Evolutionary conservation across 2,329 filamentous ascomycete genomes (phyloP), one percentile per base, ranked within the genome.

Genomic region (Monilinia vaccinii-corymbosi): DNA sequence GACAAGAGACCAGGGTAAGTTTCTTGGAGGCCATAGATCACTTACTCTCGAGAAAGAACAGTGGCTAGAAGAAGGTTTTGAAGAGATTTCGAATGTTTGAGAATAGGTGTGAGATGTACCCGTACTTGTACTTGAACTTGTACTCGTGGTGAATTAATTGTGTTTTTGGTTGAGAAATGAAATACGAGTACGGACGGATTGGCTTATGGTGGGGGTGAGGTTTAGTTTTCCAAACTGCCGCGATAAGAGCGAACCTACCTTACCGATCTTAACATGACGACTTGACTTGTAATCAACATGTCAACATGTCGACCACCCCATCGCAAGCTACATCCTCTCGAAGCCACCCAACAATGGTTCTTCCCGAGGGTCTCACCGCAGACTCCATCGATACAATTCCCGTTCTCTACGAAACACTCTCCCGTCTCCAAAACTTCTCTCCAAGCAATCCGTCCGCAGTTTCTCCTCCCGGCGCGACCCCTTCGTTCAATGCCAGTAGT

Each of bases 301-400:
- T n/a, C n/a, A 64, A 56, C n/a, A 68, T 69, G 61, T 52, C 62
- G 23, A 64, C 61, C 38, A 61, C 63, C 23, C 60, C 65, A 31
- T 61, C 64, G 36, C 66, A 63, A 60, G 32, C 42, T 18, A 49
- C 57, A 52, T 60, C 62, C 31, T 65, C 75, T 68, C 75, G 51
- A 71, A 71, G 65, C 67, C 70, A 61, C 67, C 73, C 61, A 64
- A 69, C 61, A 67, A 66, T 61, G 62, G 69, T 66, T 31, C 66
- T 70, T 70, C 80, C 86, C 36, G 75, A 81, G 3, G 84, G 87
- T 60, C 87, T 94, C 63, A 82, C 89, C 53, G 88, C 92, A 32
- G 87, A 92, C 73, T 84, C 85, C 53, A 90, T 97, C 76, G 92
- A 96, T 77, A 84, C 91, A 67, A 82, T 96, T 58, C 90, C 91